Evolutionary conservation across 2,329 filamentous ascomycete genomes (phyloP).

Genomic region (Stromatinia cepivora): DNA sequence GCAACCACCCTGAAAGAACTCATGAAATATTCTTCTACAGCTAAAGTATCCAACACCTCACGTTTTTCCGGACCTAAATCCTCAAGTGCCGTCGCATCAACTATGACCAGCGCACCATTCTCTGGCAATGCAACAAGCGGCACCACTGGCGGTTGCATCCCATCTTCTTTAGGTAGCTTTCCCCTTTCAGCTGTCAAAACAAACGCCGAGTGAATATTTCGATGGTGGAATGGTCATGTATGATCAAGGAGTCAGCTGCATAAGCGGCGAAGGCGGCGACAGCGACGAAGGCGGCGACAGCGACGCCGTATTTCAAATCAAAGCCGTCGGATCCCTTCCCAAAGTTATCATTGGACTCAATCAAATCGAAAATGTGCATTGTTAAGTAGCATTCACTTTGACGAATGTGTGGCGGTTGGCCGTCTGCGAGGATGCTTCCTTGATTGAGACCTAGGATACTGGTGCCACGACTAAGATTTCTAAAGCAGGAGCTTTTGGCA

Average conservation of each 20-base stretch:
- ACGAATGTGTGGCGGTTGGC: constrained; percentile 37
- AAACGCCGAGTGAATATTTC: constrained; percentile 47
- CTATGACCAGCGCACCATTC: background rate
- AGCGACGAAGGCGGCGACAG: constrained; percentile 45
- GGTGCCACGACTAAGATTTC: constrained; percentile 46
- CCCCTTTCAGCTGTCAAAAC: constrained; percentile 46
- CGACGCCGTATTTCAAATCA: constrained; percentile 41
- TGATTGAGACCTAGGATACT: constrained; percentile 33
- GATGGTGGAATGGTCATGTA: constrained; percentile 50
- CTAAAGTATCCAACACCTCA: background rate
- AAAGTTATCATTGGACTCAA: constrained; percentile 43
- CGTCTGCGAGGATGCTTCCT: constrained; percentile 36
- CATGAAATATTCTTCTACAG: background rate
- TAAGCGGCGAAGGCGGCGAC: constrained; percentile 46
- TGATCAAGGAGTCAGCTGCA: constrained; percentile 47
- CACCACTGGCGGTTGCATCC: background rate
- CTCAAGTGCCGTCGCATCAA: background rate
- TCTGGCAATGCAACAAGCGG: background rate
- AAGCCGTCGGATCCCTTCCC: constrained; percentile 40
- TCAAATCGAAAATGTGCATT: constrained; percentile 40
- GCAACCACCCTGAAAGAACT: background rate
- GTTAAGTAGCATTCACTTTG: constrained; percentile 35
- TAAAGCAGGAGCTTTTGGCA: constrained; percentile 48
- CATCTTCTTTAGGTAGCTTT: constrained; percentile 43
- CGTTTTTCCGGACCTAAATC: background rate